A percentile compares a stretch with the other conserved stretches of the same genome.
Evolutionary conservation across 2,329 filamentous ascomycete genomes (phyloP).

Genomic region (Pseudogymnoascus sp.): DNA sequence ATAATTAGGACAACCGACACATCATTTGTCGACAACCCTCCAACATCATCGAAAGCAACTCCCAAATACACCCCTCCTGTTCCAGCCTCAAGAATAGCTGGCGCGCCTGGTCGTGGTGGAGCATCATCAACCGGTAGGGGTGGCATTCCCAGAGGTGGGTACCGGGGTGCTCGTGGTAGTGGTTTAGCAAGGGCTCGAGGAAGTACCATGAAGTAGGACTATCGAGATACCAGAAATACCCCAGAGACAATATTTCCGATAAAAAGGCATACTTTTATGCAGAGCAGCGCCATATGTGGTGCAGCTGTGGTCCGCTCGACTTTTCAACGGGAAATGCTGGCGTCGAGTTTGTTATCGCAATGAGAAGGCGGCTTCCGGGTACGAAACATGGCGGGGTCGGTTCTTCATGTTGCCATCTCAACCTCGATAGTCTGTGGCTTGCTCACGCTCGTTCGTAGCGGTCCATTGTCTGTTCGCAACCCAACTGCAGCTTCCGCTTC

Average conservation of each 20-base stretch:
- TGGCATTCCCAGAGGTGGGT: not conserved
- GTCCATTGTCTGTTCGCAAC: slow-evolving; percentile 62
- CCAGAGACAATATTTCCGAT: not conserved
- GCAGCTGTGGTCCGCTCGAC: not conserved
- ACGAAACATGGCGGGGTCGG: not conserved
- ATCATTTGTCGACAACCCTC: slow-evolving; percentile 81
- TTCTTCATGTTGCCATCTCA: slow-evolving; percentile 28
- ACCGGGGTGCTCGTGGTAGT: slow-evolving; percentile 17
- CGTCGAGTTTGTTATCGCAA: not conserved
- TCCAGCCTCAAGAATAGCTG: slow-evolving; percentile 25
- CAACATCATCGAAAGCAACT: slow-evolving; percentile 45
- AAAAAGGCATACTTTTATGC: not conserved
- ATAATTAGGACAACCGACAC: slow-evolving; percentile 73
- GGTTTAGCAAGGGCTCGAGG: slow-evolving; percentile 18
- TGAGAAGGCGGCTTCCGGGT: not conserved
- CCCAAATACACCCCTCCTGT: slow-evolving; percentile 33
- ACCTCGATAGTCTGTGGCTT: slow-evolving; percentile 34
- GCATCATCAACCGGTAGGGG: slow-evolving; percentile 23
- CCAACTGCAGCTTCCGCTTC: slow-evolving; percentile 77
- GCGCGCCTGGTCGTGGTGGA: slow-evolving; percentile 21
- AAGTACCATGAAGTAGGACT: slow-evolving; percentile 23
- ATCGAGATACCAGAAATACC: slow-evolving; percentile 1
- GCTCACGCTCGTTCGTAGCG: slow-evolving; percentile 25
- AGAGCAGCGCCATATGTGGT: not conserved
- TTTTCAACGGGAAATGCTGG: not conserved